Conservation (phyloP, 441 rosid genomes). For the Adansonia grandidieri region DNA sequence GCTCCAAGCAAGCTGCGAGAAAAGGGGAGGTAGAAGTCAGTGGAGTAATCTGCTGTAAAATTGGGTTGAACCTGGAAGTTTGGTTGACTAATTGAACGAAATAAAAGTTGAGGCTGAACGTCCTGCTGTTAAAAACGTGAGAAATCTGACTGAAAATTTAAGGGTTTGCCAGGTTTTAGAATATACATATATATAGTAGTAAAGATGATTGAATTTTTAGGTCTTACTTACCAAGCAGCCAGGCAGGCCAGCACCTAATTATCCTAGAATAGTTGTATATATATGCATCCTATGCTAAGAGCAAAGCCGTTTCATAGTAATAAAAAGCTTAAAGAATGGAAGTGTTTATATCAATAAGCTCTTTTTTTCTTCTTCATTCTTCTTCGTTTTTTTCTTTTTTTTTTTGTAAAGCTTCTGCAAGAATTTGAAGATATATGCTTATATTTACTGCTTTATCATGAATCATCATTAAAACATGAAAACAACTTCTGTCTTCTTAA, state of each 20-base stretch:
- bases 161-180: not conserved
- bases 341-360: not conserved
- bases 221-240: not conserved
- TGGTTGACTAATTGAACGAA: not conserved
- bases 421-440: not conserved
- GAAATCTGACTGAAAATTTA: not conserved
- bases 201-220: not conserved
- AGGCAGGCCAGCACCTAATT: not conserved
- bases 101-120: not conserved
- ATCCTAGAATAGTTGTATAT: not conserved
- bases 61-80: not conserved
- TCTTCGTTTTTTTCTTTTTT: not conserved
- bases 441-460: not conserved
- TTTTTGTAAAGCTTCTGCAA: slow-evolving; percentile 20
- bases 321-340: not conserved
- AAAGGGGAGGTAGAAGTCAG: not conserved
- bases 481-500: not conserved
- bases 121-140: not conserved
- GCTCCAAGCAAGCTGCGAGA: not conserved
- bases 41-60: not conserved
- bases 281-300: not conserved
- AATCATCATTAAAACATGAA: slow-evolving; percentile 1
- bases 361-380: too few relatives aligned
- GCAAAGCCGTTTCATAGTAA: not conserved
- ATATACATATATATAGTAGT: not conserved